Percentiles rank a stretch among this genome's conserved stretches.
Evolutionary conservation across 768 basidiomycete species (phyloP).

Genomic region (Trichaptum fuscoviolaceum): DNA sequence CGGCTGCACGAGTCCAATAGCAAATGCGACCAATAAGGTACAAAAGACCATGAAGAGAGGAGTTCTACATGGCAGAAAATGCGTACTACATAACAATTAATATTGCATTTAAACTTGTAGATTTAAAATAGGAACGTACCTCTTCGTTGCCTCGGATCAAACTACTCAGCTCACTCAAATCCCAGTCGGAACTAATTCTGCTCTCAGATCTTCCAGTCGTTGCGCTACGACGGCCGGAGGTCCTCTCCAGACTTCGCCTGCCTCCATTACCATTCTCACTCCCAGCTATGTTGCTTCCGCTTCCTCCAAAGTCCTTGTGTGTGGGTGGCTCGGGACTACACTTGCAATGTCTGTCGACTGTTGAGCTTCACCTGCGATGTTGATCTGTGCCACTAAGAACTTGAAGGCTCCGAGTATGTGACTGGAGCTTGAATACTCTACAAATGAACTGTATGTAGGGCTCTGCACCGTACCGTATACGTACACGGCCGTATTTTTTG

Average conservation of each 20-base stretch:
- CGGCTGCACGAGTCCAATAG: too few relatives aligned
- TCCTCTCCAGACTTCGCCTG: background rate
- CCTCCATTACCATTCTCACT: background rate
- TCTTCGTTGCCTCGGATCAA: conserved; percentile 10
- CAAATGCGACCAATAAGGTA: too few relatives aligned
- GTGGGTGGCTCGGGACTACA: background rate
- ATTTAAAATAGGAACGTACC: background rate
- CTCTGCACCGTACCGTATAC: too few relatives aligned
- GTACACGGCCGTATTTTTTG: too few relatives aligned
- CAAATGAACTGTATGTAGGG: too few relatives aligned
- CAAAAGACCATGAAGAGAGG: too few relatives aligned
- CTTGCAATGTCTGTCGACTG: background rate
- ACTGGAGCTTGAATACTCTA: too few relatives aligned
- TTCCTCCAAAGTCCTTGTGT: background rate
- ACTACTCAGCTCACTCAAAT: conserved; percentile 23
- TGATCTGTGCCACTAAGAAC: too few relatives aligned
- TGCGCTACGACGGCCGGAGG: background rate
- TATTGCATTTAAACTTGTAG: background rate
- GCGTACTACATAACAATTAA: background rate
- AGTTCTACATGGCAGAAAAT: too few relatives aligned
- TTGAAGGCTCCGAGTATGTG: too few relatives aligned
- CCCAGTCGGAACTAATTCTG: conserved; percentile 23
- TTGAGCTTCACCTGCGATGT: too few relatives aligned
- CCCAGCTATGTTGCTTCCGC: background rate
- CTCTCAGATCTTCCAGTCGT: conserved; percentile 12